A percentile compares a stretch with the other conserved stretches of the same genome.
These are phyloP conservation scores for Aspergillus persii DNA, from an alignment of 2,329 filamentous ascomycete species.

Conservation along the genomic window DNA sequence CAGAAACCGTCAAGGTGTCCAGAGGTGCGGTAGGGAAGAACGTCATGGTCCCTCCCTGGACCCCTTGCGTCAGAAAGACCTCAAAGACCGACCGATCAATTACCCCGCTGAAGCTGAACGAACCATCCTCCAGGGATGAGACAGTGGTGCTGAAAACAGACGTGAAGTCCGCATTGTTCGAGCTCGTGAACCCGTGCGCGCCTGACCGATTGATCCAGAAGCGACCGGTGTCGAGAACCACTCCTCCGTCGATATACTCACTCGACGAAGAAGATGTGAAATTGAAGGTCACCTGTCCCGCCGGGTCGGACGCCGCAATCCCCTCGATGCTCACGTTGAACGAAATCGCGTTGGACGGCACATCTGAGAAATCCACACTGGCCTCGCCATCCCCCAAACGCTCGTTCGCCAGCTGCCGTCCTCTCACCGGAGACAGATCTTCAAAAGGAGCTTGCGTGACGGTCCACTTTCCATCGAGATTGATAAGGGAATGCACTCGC, in stretches of 20 bases:
- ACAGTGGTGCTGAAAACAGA: slow-evolving; percentile 49
- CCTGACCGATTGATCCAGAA: slow-evolving; percentile 54
- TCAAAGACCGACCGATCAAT: slow-evolving; percentile 57
- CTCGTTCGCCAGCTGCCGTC: slow-evolving; percentile 25
- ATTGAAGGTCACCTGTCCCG: slow-evolving; percentile 51
- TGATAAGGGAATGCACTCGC: slow-evolving; percentile 52
- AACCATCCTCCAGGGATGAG: slow-evolving; percentile 23
- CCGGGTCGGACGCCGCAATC: slow-evolving; percentile 35
- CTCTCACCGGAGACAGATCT: slow-evolving; percentile 46
- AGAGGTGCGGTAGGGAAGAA: slow-evolving; percentile 49
- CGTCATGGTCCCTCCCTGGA: slow-evolving; percentile 49
- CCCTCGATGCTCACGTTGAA: slow-evolving; percentile 55
- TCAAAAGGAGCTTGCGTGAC: slow-evolving; percentile 53
- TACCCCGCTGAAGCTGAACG: slow-evolving; percentile 48
- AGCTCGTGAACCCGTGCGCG: slow-evolving; percentile 44
- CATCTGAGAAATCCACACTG: slow-evolving; percentile 50
- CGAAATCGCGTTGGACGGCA: slow-evolving; percentile 53
- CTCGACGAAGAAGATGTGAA: slow-evolving; percentile 50
- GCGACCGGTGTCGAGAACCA: slow-evolving; percentile 48
- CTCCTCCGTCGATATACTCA: slow-evolving; percentile 52
- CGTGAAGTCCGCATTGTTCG: slow-evolving; percentile 54
- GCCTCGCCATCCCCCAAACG: slow-evolving; percentile 45
- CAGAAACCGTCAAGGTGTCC: slow-evolving; percentile 23
- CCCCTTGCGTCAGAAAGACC: slow-evolving; percentile 54
- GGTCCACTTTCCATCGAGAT: slow-evolving; percentile 52